Percentiles rank a stretch among this genome's conserved stretches.
These are phyloP conservation scores for Tolypocladium inflatum DNA, from an alignment of 2,329 filamentous ascomycete species.

Conservation along the genomic window DNA sequence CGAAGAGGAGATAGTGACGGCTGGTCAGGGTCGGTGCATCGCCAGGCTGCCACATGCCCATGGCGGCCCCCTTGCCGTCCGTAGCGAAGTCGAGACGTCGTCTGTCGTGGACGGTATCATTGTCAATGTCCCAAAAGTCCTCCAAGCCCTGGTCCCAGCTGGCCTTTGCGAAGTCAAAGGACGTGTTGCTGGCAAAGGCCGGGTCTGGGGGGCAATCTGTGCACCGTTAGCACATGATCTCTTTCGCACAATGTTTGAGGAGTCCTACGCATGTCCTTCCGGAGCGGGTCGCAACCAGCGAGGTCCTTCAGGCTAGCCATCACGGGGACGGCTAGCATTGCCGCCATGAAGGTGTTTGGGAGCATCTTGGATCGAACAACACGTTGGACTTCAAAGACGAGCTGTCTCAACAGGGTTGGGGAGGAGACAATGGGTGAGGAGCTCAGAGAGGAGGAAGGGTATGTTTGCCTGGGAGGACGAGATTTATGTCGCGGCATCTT, in stretches of 20 bases:
- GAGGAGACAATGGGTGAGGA: neutral
- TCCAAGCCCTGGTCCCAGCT: conserved; percentile 28
- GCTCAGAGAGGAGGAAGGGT: neutral
- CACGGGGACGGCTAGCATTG: conserved; percentile 2
- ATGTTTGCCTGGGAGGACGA: neutral
- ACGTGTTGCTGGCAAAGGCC: conserved; percentile 47
- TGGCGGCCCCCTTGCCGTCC: conserved; percentile 17
- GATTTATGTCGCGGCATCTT: neutral
- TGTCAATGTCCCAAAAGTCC: conserved; percentile 20
- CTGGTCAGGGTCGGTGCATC: conserved; percentile 55
- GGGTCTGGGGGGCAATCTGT: conserved; percentile 51
- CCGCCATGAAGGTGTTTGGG: neutral
- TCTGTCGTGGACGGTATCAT: conserved; percentile 19
- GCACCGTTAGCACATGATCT: neutral
- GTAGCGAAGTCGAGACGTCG: conserved; percentile 15
- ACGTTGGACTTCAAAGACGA: neutral
- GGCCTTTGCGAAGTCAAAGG: conserved; percentile 55
- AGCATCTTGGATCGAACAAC: neutral
- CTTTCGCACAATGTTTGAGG: neutral
- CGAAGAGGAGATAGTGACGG: conserved; percentile 79
- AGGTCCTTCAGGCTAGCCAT: conserved; percentile 11
- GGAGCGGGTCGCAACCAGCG: conserved; percentile 13
- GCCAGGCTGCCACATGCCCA: conserved; percentile 47
- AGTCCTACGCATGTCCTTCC: conserved; percentile 13
- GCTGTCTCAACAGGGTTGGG: too few species aligned